These are phyloP conservation scores for Yamadazyma trypodendri DNA, from an alignment of 1,139 yeast genomes.

Conservation along the genomic window DNA sequence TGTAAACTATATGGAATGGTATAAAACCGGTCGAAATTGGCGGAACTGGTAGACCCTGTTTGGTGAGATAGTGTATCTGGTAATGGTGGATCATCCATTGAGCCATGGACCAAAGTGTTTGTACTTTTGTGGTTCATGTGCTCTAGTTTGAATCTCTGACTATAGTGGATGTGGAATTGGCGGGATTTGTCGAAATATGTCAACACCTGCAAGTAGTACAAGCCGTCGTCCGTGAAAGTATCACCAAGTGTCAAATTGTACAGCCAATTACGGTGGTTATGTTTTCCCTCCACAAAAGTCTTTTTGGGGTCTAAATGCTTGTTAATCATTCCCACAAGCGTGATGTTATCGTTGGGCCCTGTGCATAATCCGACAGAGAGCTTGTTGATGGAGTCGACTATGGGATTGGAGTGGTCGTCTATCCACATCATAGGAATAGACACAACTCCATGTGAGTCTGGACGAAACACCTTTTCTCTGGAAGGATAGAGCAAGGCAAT, in stretches of 20 bases:
- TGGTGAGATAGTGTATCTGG: constrained; percentile 26
- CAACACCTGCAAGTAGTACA: constrained; percentile 15
- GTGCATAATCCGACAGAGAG: constrained; percentile 12
- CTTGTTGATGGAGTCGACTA: constrained; percentile 4
- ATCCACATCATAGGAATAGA: constrained; percentile 7
- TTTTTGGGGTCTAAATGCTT: constrained; percentile 1
- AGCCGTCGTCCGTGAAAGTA: constrained; percentile 11
- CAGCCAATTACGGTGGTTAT: constrained; percentile 6
- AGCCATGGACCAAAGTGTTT: constrained; percentile 8
- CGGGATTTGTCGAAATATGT: constrained; percentile 4
- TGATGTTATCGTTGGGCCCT: constrained; percentile 15
- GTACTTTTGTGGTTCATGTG: constrained; percentile 18
- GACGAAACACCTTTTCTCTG: constrained; percentile 1
- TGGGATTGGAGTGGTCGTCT: constrained; percentile 11
- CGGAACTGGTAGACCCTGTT: constrained; percentile 17
- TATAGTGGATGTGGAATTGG: constrained; percentile 15
- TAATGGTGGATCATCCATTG: constrained; percentile 38
- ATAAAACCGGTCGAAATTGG: constrained; percentile 1
- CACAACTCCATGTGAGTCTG: constrained; percentile 6
- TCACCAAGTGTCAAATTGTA: constrained; percentile 5
- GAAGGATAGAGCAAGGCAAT: constrained; percentile 10
- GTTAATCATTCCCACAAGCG: constrained; percentile 4
- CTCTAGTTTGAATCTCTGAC: constrained; percentile 22
- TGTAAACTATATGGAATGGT: constrained; percentile 65
- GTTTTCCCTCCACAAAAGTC: constrained; percentile 3